Percentiles rank a stretch among this genome's conserved stretches.
phyloP scores from a whole-genome alignment of 2,329 filamentous ascomycete species.

The Emmonsia crescens region DNA sequence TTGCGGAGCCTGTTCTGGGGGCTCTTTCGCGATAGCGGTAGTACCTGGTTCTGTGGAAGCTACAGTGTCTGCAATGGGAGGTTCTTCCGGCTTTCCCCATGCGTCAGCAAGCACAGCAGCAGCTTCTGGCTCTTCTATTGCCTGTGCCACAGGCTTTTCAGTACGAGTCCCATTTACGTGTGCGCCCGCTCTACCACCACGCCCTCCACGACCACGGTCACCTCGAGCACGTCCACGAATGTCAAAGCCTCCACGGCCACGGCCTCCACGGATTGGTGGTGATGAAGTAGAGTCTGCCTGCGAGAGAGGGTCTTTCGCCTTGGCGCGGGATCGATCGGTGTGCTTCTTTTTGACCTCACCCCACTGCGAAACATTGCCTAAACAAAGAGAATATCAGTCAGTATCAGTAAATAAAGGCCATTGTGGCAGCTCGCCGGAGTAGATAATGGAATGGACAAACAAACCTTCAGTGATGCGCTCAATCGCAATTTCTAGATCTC shows the following conservation, averaged over 20 bases:
- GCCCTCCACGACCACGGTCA: conserved; percentile 38
- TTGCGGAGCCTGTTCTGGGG: conserved; percentile 12
- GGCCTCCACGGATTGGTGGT: conserved; percentile 29
- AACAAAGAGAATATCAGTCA: conserved; percentile 7
- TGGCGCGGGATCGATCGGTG: conserved; percentile 35
- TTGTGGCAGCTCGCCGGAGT: not conserved
- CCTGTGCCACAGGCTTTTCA: conserved; percentile 20
- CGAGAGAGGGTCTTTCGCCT: conserved; percentile 33
- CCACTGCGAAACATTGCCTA: conserved; percentile 43
- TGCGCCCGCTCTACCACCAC: conserved; percentile 34
- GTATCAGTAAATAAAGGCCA: not conserved
- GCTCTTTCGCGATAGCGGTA: conserved; percentile 10
- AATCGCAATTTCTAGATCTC: conserved; percentile 39
- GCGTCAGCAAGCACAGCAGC: conserved; percentile 11
- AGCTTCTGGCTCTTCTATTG: conserved; percentile 4
- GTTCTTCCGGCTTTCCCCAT: conserved; percentile 11
- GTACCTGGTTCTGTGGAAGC: conserved; percentile 15
- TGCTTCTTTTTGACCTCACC: conserved; percentile 44
- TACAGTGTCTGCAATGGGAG: conserved; percentile 17
- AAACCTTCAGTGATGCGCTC: conserved; percentile 42
- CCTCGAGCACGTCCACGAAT: conserved; percentile 37
- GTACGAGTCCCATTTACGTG: conserved; percentile 34
- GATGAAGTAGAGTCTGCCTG: conserved; percentile 25
- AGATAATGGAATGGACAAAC: conserved; percentile 6
- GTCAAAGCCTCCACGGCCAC: conserved; percentile 39